These are phyloP conservation scores for Trichothecium roseum DNA, from an alignment of 2,329 filamentous ascomycete genomes.

Conservation along the genomic window DNA sequence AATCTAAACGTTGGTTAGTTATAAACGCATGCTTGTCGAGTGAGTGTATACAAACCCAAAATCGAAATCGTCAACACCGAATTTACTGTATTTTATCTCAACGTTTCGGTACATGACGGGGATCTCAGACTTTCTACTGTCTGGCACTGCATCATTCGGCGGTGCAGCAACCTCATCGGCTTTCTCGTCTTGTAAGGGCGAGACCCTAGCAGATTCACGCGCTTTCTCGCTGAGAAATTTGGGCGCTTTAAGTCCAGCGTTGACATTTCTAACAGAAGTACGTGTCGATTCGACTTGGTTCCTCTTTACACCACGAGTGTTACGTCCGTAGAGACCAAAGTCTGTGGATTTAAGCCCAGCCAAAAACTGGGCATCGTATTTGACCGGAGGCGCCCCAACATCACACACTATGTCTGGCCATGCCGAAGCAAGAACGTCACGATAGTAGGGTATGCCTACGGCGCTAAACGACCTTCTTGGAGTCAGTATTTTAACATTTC, in stretches of 20 bases:
- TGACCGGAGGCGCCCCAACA: constrained; percentile 69
- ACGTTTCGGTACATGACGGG: constrained; percentile 86
- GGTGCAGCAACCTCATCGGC: constrained; percentile 51
- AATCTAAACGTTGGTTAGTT: constrained; percentile 32
- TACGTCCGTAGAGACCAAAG: constrained; percentile 68
- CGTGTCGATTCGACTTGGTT: constrained; percentile 80
- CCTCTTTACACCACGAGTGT: constrained; percentile 60
- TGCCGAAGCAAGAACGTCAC: constrained; percentile 75
- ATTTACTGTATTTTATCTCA: constrained; percentile 98
- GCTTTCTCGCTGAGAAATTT: constrained; percentile 95
- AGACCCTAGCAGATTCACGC: constrained; percentile 48
- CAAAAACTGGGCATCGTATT: constrained; percentile 62
- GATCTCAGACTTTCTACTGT: constrained; percentile 69
- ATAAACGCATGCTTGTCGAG: constrained; percentile 6
- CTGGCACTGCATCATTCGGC: constrained; percentile 58
- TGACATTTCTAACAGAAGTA: constrained; percentile 45
- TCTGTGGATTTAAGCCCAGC: constrained; percentile 60
- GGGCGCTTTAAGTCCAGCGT: constrained; percentile 58
- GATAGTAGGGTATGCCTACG: constrained; percentile 88
- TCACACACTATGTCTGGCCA: constrained; percentile 86
- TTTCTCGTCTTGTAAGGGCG: constrained; percentile 15
- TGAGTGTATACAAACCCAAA: constrained; percentile 56
- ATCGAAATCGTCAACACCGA: constrained; percentile 98
- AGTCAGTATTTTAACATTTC: background rate
- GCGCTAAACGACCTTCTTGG: constrained; percentile 60